Evolutionary conservation across 2,329 filamentous ascomycete species (phyloP), one percentile per base, ranked within the genome.

Genomic region (Colletotrichum orchidophilum): DNA sequence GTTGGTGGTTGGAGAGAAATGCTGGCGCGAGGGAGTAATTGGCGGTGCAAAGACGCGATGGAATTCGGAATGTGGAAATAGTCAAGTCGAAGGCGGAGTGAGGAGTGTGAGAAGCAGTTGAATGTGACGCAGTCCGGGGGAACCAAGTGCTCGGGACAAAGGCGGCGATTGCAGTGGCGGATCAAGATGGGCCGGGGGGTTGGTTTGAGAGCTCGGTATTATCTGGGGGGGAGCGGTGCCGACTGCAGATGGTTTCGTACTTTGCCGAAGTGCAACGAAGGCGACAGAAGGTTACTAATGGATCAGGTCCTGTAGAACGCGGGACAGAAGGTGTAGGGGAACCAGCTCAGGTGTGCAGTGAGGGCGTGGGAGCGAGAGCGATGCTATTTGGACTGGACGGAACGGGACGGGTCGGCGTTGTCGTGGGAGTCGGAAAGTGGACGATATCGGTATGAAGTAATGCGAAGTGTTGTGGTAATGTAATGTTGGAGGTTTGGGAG

Each of bases 91-190:
- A 29, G 21, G n/a, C 27, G 59, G 60, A 71, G 58, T 58, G 46
- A 69, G 58, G 21, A 59, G 39, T 67, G 50, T 49, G 35, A 53
- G 33, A 68, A 29, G 68, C 50, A 35, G 46, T 35, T 68, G 63
- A 39, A 63, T 71, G 64, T 69, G 64, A 71, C 58, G 59, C 69
- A 71, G 64, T 39, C 52, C 63, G 59, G 35, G 52, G 27, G 53
- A 63, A 69, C 69, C 69, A 71, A 42, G 63, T 69, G 64, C n/a
- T 68, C 59, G 69, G 69, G 69, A 69, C 69, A 50, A 63, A 63
- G 26, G 69, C 58, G 59, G 58, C 64, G 69, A 69, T 63, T 71
- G 58, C 33, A 68, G 53, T 49, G 46, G 46, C 59, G 64, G 69
- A 69, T 54, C 65, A 63, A 59, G 59, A 69, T 42, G 39, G 49